Evolutionary conservation across 805 yeast genomes (phyloP).

Genomic region (Starmerella geochares): DNA sequence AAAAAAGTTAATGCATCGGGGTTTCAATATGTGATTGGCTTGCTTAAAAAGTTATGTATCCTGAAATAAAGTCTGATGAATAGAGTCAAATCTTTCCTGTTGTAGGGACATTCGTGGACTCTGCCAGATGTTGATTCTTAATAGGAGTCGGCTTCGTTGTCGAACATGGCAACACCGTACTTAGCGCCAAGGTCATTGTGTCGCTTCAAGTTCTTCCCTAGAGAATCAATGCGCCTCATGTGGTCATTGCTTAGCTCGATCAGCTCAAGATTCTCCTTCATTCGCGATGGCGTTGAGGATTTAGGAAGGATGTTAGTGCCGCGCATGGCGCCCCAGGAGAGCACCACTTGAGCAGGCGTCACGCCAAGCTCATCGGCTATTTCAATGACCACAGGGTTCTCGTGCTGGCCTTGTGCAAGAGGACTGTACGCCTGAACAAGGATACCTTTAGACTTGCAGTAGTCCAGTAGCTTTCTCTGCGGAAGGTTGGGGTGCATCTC

Average conservation of each 20-base stretch:
- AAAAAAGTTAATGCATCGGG: too few species aligned
- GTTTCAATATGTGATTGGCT: too few species aligned
- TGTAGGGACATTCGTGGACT: too few species aligned
- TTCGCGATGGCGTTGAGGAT: constrained; percentile 53
- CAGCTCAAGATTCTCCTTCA: constrained; percentile 36
- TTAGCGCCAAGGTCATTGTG: constrained; percentile 17
- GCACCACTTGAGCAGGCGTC: constrained; percentile 33
- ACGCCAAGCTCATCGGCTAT: constrained; percentile 46
- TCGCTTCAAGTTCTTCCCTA: constrained; percentile 14
- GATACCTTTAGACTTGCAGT: constrained; percentile 31
- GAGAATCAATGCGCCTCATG: constrained; percentile 24
- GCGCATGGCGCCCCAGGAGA: constrained; percentile 27
- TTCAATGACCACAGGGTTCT: constrained; percentile 42
- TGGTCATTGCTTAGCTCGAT: constrained; percentile 36
- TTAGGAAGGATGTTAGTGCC: constrained; percentile 57
- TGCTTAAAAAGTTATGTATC: too few species aligned
- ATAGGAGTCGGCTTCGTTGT: constrained; percentile 19
- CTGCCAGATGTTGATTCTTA: too few species aligned
- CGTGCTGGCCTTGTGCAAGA: constrained; percentile 33
- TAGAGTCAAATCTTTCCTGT: too few species aligned
- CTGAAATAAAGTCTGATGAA: too few species aligned
- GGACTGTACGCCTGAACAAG: constrained; percentile 26
- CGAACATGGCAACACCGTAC: constrained; percentile 20
- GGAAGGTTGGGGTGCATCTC: constrained; percentile 66
- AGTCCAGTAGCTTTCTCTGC: constrained; percentile 48